Percentiles rank a stretch among this genome's conserved stretches.
Evolutionary conservation across 306 rosid genomes (phyloP).

Genomic region (Prunus salicina): DNA sequence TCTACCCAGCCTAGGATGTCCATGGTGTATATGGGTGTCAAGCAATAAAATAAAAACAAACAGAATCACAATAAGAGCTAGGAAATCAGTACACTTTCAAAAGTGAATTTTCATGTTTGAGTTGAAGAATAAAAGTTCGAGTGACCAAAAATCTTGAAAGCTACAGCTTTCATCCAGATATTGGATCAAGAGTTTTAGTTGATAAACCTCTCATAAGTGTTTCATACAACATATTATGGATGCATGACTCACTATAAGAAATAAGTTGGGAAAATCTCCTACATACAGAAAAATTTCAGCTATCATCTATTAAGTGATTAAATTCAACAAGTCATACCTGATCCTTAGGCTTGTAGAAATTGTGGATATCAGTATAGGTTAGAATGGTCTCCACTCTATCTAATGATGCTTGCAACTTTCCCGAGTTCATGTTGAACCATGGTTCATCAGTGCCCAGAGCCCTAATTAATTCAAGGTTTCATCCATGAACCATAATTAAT

Average conservation of each 20-base stretch:
- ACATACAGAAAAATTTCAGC: not conserved
- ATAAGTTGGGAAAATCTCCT: too few relatives aligned
- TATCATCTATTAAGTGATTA: not conserved
- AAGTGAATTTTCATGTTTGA: not conserved
- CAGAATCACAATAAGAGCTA: not conserved
- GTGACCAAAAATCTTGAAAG: too few relatives aligned
- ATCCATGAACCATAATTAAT: conserved; percentile 7
- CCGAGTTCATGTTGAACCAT: conserved; percentile 85
- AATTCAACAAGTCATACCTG: conserved; percentile 29
- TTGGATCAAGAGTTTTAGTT: too few relatives aligned
- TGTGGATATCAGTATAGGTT: conserved; percentile 53
- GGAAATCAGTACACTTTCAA: not conserved
- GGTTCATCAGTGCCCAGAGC: conserved; percentile 86
- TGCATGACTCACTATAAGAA: too few relatives aligned
- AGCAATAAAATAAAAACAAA: not conserved
- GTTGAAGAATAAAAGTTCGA: too few relatives aligned
- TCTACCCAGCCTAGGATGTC: not conserved
- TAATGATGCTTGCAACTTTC: conserved; percentile 77
- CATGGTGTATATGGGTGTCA: not conserved
- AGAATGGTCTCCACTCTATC: conserved; percentile 89
- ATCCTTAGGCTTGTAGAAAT: conserved; percentile 14
- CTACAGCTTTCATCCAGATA: too few relatives aligned
- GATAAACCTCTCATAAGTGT: too few relatives aligned
- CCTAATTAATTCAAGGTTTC: conserved; percentile 35
- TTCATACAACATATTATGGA: too few relatives aligned